Percentiles rank a stretch among this genome's conserved stretches.
phyloP scores from a whole-genome alignment of 2,329 filamentous ascomycete genomes.

The Magnaporthiopsis rhizophila region DNA sequence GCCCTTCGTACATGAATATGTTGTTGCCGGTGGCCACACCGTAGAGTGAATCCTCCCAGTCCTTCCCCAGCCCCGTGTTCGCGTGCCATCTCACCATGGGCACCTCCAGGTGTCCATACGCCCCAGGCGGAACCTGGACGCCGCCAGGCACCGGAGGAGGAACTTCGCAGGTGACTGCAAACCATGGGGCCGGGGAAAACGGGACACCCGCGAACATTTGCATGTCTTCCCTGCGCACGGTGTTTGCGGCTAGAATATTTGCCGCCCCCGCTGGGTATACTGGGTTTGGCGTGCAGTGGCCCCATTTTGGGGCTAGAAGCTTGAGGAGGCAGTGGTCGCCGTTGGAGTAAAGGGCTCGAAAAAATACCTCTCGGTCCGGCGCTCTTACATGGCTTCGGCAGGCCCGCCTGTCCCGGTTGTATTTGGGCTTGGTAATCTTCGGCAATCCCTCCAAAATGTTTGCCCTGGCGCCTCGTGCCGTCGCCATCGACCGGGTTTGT shows the following conservation, averaged over 20 bases:
- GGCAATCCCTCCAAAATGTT: too few relatives aligned
- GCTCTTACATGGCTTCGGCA: too few relatives aligned
- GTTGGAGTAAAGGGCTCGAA: background rate
- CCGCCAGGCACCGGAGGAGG: too few relatives aligned
- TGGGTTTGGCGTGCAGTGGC: background rate
- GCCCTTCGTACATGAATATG: background rate
- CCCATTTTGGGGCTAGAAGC: background rate
- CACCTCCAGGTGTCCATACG: background rate
- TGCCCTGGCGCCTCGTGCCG: too few relatives aligned
- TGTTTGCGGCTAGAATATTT: too few relatives aligned
- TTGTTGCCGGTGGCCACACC: background rate
- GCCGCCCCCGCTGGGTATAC: background rate
- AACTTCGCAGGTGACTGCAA: background rate
- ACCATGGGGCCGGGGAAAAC: background rate
- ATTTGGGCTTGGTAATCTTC: too few relatives aligned
- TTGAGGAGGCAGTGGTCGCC: background rate
- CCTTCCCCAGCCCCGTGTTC: too few relatives aligned
- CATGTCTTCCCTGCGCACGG: background rate
- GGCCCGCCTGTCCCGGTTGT: too few relatives aligned
- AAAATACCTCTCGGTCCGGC: too few relatives aligned
- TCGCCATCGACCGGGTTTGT: too few relatives aligned
- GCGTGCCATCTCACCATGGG: background rate
- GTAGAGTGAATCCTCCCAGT: background rate
- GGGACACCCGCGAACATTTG: background rate
- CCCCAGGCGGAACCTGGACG: too few relatives aligned